phyloP scores from a whole-genome alignment of 2,329 filamentous ascomycete species.

The Delphinella strobiligena region DNA sequence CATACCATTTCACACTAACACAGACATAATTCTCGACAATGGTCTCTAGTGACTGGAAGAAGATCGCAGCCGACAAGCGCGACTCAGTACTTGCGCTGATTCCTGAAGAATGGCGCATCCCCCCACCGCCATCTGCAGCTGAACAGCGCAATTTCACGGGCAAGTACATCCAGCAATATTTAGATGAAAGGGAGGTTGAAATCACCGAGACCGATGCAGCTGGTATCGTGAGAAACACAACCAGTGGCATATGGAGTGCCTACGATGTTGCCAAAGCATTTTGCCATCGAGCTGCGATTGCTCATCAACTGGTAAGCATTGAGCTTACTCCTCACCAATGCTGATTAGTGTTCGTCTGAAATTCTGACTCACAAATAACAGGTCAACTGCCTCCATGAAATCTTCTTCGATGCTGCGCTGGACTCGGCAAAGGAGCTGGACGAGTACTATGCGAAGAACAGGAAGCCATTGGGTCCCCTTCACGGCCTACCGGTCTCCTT shows the following conservation, averaged over 20 bases:
- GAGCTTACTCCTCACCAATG: neutral
- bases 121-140: constrained; percentile 33
- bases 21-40: neutral
- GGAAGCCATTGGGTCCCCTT: constrained; percentile 31
- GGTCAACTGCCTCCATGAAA: constrained; percentile 32
- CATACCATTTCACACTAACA: neutral
- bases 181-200: constrained; percentile 41
- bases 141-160: constrained; percentile 47
- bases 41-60: constrained; percentile 32
- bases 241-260: constrained; percentile 43
- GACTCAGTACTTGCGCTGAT: constrained; percentile 42
- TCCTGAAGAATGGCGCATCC: constrained; percentile 43
- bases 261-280: constrained; percentile 44
- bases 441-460: constrained; percentile 23
- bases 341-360: neutral
- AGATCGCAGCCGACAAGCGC: constrained; percentile 40
- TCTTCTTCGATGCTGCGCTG: constrained; percentile 36
- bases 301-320: constrained; percentile 33
- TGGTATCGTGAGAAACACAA: constrained; percentile 43
- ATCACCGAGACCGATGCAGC: constrained; percentile 51
- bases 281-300: constrained; percentile 43
- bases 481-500: constrained; percentile 37
- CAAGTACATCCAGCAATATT: constrained; percentile 43
- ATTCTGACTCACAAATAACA: constrained; percentile 2
- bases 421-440: constrained; percentile 30